A percentile compares a stretch with the other conserved stretches of the same genome.
phyloP scores from a whole-genome alignment of 1,284 basidiomycete species.

The Lentinula novae-zelandiae region DNA sequence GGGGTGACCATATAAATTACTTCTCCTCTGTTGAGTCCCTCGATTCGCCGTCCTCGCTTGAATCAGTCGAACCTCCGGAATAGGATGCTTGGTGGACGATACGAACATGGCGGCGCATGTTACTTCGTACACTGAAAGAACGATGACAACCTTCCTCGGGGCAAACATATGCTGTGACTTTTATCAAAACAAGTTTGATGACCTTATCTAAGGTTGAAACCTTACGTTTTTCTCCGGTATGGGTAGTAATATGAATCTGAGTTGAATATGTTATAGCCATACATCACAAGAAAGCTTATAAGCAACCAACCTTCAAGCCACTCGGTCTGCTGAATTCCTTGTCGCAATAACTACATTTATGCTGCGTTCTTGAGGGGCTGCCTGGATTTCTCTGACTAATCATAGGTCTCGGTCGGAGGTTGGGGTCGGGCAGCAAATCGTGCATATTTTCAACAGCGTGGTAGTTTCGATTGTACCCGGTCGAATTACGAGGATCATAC shows the following conservation, averaged over 20 bases:
- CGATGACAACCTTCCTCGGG: constrained; percentile 49
- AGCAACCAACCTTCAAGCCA: constrained; percentile 41
- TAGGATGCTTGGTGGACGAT: constrained; percentile 20
- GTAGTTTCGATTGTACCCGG: background rate
- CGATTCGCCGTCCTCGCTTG: constrained; percentile 18
- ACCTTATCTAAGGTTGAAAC: constrained; percentile 5
- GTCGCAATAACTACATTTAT: constrained; percentile 48
- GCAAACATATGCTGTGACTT: constrained; percentile 43
- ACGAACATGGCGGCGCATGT: constrained; percentile 48
- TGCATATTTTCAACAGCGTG: constrained; percentile 2
- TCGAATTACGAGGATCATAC: background rate
- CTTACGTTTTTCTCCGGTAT: constrained; percentile 56
- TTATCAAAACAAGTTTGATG: constrained; percentile 1
- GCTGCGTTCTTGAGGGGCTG: constrained; percentile 19
- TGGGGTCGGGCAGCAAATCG: constrained; percentile 12
- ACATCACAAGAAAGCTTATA: background rate
- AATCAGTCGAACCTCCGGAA: constrained; percentile 14
- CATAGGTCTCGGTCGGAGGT: constrained; percentile 11
- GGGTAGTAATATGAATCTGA: constrained; percentile 53
- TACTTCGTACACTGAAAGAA: constrained; percentile 52
- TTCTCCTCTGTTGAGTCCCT: constrained; percentile 6
- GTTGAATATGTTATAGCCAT: constrained; percentile 1
- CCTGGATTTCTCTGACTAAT: constrained; percentile 8
- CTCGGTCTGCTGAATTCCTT: constrained; percentile 54
- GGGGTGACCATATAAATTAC: background rate